These are phyloP conservation scores for Pachysandra terminalis DNA, from an alignment of 164 flowering plant genomes.

Conservation along the genomic window DNA sequence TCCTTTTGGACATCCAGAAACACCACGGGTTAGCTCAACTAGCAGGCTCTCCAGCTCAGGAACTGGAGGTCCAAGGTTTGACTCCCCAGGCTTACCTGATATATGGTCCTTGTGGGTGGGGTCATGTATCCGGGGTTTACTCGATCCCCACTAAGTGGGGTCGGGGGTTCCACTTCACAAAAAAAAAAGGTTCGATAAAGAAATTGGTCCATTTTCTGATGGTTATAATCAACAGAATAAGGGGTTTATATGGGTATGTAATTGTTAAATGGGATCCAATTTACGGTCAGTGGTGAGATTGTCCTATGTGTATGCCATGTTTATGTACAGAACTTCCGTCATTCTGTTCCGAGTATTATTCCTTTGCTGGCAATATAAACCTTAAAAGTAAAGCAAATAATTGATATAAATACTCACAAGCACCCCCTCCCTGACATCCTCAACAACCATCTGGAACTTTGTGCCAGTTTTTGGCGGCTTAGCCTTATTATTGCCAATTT, in stretches of 20 bases:
- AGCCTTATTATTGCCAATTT: constrained; percentile 41
- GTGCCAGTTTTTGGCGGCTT: constrained; percentile 27
- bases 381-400: not conserved
- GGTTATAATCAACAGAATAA: not conserved
- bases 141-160: too few relatives aligned
- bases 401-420: constrained; percentile 53
- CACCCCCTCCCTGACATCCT: constrained; percentile 58
- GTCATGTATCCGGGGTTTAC: too few relatives aligned
- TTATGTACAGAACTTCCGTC: not conserved
- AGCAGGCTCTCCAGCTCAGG: too few relatives aligned
- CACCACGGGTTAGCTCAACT: too few relatives aligned
- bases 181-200: not conserved
- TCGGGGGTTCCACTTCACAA: too few relatives aligned
- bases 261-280: too few relatives aligned
- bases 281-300: too few relatives aligned
- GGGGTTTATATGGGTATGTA: not conserved
- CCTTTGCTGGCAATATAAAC: not conserved
- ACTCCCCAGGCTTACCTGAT: too few relatives aligned
- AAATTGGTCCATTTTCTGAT: not conserved
- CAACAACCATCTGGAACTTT: constrained; percentile 3
- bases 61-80: too few relatives aligned
- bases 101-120: too few relatives aligned
- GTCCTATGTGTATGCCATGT: not conserved
- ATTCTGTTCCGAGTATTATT: not conserved
- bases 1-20: not conserved